Base-by-base conservation (phyloP, 257 asterid species). In the Nicotiana undulata region DNA sequence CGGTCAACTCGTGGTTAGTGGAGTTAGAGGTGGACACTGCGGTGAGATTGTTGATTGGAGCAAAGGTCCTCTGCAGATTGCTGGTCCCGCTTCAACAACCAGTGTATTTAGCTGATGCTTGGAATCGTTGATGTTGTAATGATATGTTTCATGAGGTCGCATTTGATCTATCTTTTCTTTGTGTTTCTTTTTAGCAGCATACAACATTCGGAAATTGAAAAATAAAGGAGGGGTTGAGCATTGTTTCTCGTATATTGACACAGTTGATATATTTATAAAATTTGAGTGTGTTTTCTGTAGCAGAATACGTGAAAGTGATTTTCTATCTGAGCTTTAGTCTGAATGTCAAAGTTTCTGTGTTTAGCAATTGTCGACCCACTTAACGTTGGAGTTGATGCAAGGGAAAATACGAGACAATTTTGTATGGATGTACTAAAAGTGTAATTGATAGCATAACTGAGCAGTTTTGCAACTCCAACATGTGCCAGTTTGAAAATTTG, bases 11-110 rank as follows among this genome's bases (percentile, higher is more conserved):
- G 18, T 63, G 9, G 79, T 60, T 63, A 59, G 32, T 44, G 91
- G 88, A 59, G 80, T 56, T 52, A 81, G 85, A 32, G 79, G 79
- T 24, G 86, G 87, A 22, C 80, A 80, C 53, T 87, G 85, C 70
- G 83, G 52, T 2, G 60, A 60, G 12, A 37, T 46, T 4, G 44
- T 37, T 78, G 59, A 52, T 78, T 13, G 28, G 8, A 78, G 29
- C 81, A 26, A 60, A 72, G 44, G 51, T 49, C 79, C 79, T 49
- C 72, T 58, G 74, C 58, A 60, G 49, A 40, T 40, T 12, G n/a
- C 26, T 2, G 18, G 81, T 13, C 22, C 65, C 81, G 29, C 65
- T 78, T 78, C 74, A 22, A 26, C 74, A 15, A 26, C 74, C 22
- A 60, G 81, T 78, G 74, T 78, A 78, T 37, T 78, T 58, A 59